A percentile compares a stretch with the other conserved stretches of the same genome.
phyloP scores from a whole-genome alignment of 78 protist species.

The Chrysochromulina tobinii region DNA sequence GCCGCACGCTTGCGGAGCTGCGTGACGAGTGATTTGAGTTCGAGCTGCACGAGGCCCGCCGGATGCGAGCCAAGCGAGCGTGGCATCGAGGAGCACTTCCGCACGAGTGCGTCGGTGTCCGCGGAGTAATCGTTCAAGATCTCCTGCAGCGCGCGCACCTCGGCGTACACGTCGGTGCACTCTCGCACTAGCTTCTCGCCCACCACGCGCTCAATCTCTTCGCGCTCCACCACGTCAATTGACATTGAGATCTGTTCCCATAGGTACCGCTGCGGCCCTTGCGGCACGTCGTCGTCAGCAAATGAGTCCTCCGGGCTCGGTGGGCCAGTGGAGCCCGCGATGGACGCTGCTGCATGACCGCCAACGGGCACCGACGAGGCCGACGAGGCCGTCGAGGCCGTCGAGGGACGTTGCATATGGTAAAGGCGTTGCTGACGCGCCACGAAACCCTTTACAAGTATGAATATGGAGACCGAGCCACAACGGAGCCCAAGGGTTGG shows the following conservation, averaged over 20 bases:
- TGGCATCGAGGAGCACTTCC: no score
- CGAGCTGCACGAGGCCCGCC: not conserved
- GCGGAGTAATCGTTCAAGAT: not conserved
- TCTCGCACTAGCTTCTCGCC: not conserved
- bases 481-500: no score
- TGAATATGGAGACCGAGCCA: no score
- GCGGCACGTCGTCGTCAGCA: no score
- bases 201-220: not conserved
- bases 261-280: not conserved
- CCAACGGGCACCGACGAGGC: no score
- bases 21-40: not conserved
- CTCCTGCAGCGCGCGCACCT: not conserved
- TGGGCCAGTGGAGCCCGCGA: no score
- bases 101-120: not conserved
- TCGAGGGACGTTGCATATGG: no score
- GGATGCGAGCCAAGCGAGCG: not conserved
- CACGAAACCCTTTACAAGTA: no score
- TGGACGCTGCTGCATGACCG: no score
- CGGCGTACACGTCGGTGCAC: not conserved
- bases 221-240: not conserved
- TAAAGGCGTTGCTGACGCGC: no score
- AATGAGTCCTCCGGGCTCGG: no score
- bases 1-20: not conserved
- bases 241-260: not conserved
- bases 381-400: no score